Percentiles rank a stretch among this genome's conserved stretches.
Conservation (phyloP, 2,329 filamentous ascomycete genomes). For the Clarireedia hainanense region DNA sequence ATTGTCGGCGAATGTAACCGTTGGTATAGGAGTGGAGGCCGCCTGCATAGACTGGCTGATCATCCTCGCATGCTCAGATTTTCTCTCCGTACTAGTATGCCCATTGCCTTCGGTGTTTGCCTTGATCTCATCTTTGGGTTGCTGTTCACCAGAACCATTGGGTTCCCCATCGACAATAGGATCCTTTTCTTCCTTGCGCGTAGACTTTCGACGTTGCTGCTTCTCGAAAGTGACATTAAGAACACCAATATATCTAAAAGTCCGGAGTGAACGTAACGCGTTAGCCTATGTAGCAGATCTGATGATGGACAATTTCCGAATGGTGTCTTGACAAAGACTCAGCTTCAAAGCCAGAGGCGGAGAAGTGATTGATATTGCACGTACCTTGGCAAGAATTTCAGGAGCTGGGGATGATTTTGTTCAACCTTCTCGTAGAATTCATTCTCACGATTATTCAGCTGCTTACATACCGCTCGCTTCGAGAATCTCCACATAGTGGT, state of each 20-base stretch:
- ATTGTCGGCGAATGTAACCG: constrained; percentile 91
- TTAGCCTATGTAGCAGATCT: constrained; percentile 13
- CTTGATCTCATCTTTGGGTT: constrained; percentile 7
- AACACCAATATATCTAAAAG: constrained; percentile 82
- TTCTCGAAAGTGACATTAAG: constrained; percentile 94
- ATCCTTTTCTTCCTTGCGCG: constrained; percentile 42
- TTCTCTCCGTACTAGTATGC: constrained; percentile 16
- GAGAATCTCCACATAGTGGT: constrained; percentile 96
- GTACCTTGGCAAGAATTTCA: constrained; percentile 84
- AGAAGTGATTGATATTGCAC: constrained; percentile 20
- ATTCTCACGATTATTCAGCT: constrained; percentile 96
- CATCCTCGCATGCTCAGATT: constrained; percentile 36
- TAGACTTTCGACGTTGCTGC: constrained; percentile 58
- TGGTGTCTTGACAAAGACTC: constrained; percentile 19
- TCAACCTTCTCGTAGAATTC: constrained; percentile 98
- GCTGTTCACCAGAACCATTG: constrained; percentile 14
- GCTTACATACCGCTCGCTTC: constrained; percentile 90
- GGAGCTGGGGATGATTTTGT: constrained; percentile 76
- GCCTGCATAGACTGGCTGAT: constrained; percentile 71
- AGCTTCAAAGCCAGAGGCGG: constrained; percentile 27
- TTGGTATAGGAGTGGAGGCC: constrained; percentile 60
- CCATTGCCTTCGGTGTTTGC: constrained; percentile 1
- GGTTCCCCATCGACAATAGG: constrained; percentile 14
- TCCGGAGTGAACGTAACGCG: constrained; percentile 18
- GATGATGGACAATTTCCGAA: not conserved